Base-by-base conservation (phyloP, 306 rosid genomes). In the Trichosanthes truncata region DNA sequence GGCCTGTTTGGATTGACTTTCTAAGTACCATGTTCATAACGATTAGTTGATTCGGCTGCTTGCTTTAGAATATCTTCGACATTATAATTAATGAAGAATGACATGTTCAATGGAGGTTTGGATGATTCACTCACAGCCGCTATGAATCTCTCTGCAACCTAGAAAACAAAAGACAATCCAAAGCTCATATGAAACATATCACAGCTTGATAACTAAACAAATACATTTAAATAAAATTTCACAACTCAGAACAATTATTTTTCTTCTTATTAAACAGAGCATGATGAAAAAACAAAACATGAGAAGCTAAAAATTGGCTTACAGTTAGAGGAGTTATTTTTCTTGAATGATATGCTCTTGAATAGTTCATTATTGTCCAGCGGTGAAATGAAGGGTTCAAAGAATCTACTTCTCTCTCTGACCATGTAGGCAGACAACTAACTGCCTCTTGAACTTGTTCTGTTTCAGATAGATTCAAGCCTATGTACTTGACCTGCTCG, bases 291-390 rank as follows among this genome's bases (percentile, higher is more conserved):
- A 15, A 41, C 12, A 68, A 76, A 76, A 38, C 18, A 25, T 15
- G 25, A 38, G 33, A 31, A 18, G 21, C 9, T 21, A 5, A 45
- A 76, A 49, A 10, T 17, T 57, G 26, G 57, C 88, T 66, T 89
- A 94, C 98, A 92, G 72, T 38, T 66, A 43, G 81, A 67, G 98
- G 98, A 74, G 98, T 94, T 71, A 84, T 78, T 63, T 85, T 56
- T 71, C 89, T 87, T 35, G 89, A 89, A 25, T 75, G 80, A 68
- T 92, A 92, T 81, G 93, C 98, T 81, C 82, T 92, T 74, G 87
- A 87, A 81, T 91, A 94, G 79, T 94, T 93, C 81, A 83, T 84
- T 84, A 92, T 87, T 45, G 92, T 92, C 98, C 97, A 89, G 23
- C 89, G 85, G 75, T 18, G 77, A 83, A 94, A 87, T 26, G 81